Evolutionary conservation across 1,139 yeast species (phyloP).

Genomic region (Magnusiomyces paraingens): DNA sequence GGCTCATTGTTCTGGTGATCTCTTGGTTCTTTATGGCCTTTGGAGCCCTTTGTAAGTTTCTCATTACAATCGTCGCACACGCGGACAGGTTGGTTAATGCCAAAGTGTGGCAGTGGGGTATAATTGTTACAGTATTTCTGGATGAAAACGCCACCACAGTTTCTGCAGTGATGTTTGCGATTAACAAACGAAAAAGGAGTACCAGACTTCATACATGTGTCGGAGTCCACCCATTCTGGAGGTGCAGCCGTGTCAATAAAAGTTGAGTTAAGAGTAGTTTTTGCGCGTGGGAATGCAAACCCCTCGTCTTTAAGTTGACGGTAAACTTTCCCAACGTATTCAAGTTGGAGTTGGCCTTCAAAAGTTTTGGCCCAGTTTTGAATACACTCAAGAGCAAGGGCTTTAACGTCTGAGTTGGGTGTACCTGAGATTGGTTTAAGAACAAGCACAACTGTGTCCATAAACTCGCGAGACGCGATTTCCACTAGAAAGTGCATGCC

Average conservation of each 20-base stretch:
- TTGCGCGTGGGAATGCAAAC: constrained; percentile 51
- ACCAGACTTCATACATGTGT: constrained; percentile 93
- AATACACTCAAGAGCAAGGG: constrained; percentile 53
- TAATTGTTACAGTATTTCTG: constrained; percentile 71
- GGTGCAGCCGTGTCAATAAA: constrained; percentile 88
- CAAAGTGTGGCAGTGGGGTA: constrained; percentile 71
- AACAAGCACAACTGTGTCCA: constrained; percentile 49
- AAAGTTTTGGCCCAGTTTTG: constrained; percentile 77
- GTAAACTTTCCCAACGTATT: constrained; percentile 59
- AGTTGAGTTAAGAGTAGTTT: constrained; percentile 37
- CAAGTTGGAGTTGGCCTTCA: constrained; percentile 59
- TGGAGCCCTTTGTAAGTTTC: constrained; percentile 43
- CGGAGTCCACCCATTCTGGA: constrained; percentile 97
- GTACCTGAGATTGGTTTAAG: constrained; percentile 29
- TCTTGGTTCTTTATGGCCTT: constrained; percentile 70
- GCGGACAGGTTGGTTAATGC: constrained; percentile 82
- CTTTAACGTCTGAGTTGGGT: constrained; percentile 52
- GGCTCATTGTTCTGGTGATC: background rate
- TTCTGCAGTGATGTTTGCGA: constrained; percentile 92
- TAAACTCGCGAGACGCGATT: constrained; percentile 76
- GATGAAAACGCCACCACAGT: constrained; percentile 94
- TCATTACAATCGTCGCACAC: constrained; percentile 88
- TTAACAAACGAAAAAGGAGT: constrained; percentile 71
- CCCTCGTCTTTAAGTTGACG: constrained; percentile 54
- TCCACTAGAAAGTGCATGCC: constrained; percentile 81